Conservation (phyloP, 1,139 yeast species). For the Saccharomycopsis hybrid region DNA sequence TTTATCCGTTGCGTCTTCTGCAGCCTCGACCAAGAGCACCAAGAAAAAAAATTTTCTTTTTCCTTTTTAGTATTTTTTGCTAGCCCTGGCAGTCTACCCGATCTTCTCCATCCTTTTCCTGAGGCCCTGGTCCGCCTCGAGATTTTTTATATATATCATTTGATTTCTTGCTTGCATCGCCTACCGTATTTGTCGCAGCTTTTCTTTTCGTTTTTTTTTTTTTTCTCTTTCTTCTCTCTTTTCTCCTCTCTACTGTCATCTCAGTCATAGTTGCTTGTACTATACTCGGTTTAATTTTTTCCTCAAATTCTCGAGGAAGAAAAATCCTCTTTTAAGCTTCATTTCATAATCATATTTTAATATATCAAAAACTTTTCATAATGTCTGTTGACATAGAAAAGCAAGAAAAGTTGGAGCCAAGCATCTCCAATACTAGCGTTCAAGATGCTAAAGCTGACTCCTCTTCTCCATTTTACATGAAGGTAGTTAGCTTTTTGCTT, state of each 20-base stretch:
- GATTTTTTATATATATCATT: neutral
- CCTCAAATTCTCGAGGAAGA: too few species aligned
- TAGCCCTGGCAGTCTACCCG: too few species aligned
- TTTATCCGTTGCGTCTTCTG: too few species aligned
- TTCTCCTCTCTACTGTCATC: neutral
- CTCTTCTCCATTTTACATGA: constrained; percentile 13
- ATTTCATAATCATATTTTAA: too few species aligned
- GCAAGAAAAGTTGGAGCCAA: constrained; percentile 19
- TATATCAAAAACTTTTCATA: too few species aligned
- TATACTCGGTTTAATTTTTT: too few species aligned
- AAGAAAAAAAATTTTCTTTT: neutral
- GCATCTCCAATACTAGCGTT: constrained; percentile 15
- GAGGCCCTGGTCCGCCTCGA: neutral
- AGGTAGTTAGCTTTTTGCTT: constrained; percentile 10
- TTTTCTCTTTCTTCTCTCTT: neutral
- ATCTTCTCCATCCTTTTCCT: neutral
- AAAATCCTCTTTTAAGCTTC: too few species aligned
- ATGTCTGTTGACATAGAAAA: constrained; percentile 18
- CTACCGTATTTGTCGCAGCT: neutral
- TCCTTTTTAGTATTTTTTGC: too few species aligned
- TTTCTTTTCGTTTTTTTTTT: neutral
- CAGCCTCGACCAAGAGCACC: neutral
- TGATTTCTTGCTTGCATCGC: neutral
- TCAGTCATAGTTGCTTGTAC: too few species aligned
- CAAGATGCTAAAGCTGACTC: constrained; percentile 16